Evolutionary conservation across 2,329 filamentous ascomycete genomes (phyloP).

Genomic region (Claviceps capensis): DNA sequence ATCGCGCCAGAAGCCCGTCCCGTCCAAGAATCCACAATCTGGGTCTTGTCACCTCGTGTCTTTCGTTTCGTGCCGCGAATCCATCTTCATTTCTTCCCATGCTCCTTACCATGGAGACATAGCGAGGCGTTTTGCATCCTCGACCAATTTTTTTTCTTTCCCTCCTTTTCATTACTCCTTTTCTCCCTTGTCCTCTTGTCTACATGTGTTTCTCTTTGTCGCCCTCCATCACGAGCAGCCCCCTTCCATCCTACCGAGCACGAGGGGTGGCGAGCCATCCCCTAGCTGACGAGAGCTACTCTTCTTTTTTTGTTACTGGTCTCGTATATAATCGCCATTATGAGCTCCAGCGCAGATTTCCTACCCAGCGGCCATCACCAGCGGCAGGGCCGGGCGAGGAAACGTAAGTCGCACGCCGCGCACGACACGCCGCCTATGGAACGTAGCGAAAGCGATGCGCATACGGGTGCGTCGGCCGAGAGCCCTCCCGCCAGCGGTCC

Average conservation of each 20-base stretch:
- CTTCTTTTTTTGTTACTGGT: neutral
- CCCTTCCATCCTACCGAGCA: too few relatives aligned
- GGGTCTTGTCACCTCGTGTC: neutral
- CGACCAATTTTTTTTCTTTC: neutral
- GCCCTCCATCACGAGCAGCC: neutral
- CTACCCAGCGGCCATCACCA: conserved; percentile 14
- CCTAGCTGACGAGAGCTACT: neutral
- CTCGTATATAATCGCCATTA: conserved; percentile 1
- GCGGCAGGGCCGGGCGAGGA: conserved; percentile 35
- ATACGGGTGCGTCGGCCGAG: conserved; percentile 16
- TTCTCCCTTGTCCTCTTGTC: neutral
- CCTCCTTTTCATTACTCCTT: too few relatives aligned
- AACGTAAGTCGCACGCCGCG: conserved; percentile 35
- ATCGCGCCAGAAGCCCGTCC: neutral
- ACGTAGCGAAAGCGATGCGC: conserved; percentile 21
- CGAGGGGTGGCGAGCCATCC: too few relatives aligned
- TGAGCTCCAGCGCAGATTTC: conserved; percentile 18
- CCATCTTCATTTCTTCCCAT: too few relatives aligned
- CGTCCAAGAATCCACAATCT: neutral
- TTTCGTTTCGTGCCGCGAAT: neutral
- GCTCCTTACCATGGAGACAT: too few relatives aligned
- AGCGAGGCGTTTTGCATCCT: neutral
- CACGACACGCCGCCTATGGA: conserved; percentile 24
- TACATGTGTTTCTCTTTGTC: neutral
- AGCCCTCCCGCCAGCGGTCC: conserved; percentile 25